Conservation (phyloP, 768 basidiomycete genomes). For the Leccinum longicurvipes region DNA sequence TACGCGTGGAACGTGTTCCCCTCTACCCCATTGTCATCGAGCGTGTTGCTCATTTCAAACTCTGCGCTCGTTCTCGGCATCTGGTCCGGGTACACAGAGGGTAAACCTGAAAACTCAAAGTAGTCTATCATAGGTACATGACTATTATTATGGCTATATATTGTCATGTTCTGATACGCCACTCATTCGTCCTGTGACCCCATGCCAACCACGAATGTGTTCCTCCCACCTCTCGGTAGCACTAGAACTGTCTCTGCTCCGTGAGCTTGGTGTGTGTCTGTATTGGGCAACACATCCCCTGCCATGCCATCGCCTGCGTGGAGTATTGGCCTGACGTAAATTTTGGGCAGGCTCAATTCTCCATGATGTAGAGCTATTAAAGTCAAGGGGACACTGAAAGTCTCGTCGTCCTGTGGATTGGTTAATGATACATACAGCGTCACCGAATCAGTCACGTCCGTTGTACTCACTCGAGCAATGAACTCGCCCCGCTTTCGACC, state of each 20-base stretch:
- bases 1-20: constrained; percentile 90
- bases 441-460: neutral
- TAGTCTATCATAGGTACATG: neutral
- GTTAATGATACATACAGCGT: neutral
- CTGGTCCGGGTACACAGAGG: constrained; percentile 48
- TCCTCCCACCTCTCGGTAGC: constrained; percentile 77
- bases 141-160: neutral
- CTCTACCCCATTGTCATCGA: constrained; percentile 67
- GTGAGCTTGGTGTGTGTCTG: constrained; percentile 81
- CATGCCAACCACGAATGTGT: constrained; percentile 79
- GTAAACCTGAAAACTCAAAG: constrained; percentile 18
- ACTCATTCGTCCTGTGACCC: constrained; percentile 34
- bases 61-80: constrained; percentile 50
- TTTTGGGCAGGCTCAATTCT: constrained; percentile 70
- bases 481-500: constrained; percentile 88
- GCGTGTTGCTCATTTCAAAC: constrained; percentile 51
- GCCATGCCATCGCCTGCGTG: constrained; percentile 53
- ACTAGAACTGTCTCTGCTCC: constrained; percentile 81
- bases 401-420: constrained; percentile 53
- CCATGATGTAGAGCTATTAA: constrained; percentile 89
- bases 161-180: too few species aligned
- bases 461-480: constrained; percentile 54
- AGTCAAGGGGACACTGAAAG: constrained; percentile 60
- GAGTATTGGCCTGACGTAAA: constrained; percentile 61
- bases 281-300: constrained; percentile 55